phyloP scores from a whole-genome alignment of 208 protist species.

The Vickermania spadyakhi region DNA sequence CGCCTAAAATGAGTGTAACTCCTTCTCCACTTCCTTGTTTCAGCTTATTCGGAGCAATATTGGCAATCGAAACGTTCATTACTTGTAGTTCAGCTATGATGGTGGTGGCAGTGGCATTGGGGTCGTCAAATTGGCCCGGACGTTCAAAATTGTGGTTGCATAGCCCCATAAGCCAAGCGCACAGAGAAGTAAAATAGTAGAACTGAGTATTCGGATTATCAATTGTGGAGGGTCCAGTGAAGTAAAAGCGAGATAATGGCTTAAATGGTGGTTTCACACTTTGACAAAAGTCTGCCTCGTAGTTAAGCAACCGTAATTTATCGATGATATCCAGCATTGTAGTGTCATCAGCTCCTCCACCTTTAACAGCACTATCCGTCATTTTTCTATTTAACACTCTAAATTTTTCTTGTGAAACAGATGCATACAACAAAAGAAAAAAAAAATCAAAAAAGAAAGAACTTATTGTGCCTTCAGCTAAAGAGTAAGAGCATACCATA shows the following conservation, averaged over 20 bases:
- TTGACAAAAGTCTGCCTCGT: slow-evolving; percentile 72
- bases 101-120: slow-evolving; percentile 75
- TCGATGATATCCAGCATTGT: slow-evolving; percentile 82
- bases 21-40: slow-evolving; percentile 81
- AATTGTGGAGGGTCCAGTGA: slow-evolving; percentile 58
- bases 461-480: too few relatives aligned
- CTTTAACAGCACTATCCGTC: slow-evolving; percentile 15
- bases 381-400: slow-evolving; percentile 5
- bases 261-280: slow-evolving; percentile 72
- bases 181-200: slow-evolving; percentile 86
- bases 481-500: too few relatives aligned
- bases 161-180: slow-evolving; percentile 79
- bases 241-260: slow-evolving; percentile 73
- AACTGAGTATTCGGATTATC: slow-evolving; percentile 88
- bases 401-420: background rate
- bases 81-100: slow-evolving; percentile 66
- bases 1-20: slow-evolving; percentile 55
- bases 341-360: slow-evolving; percentile 38
- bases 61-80: slow-evolving; percentile 63
- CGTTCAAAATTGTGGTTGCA: slow-evolving; percentile 58
- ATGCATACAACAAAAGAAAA: slow-evolving; percentile 2
- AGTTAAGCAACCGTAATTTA: slow-evolving; percentile 73
- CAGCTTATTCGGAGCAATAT: slow-evolving; percentile 75
- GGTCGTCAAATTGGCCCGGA: slow-evolving; percentile 87
- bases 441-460: slow-evolving; percentile 9